Evolutionary conservation across 2,329 filamentous ascomycete genomes (phyloP).

Genomic region (Paraphaeosphaeria minitans): DNA sequence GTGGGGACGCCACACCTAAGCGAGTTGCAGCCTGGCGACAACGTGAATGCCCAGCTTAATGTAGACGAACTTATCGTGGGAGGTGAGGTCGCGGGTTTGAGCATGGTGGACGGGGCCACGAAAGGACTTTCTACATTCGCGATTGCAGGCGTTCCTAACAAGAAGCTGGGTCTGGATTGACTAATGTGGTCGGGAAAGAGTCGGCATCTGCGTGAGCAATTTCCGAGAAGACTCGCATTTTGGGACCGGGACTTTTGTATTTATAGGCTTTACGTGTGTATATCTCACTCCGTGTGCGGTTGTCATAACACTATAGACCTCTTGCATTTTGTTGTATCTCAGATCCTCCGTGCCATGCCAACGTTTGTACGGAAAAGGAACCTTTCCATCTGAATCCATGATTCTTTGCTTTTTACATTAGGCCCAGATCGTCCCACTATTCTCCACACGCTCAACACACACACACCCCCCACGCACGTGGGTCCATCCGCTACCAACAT

Average conservation of each 20-base stretch:
- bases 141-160: neutral
- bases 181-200: neutral
- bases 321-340: neutral
- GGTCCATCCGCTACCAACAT: neutral
- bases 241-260: neutral
- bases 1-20: constrained; percentile 32
- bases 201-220: neutral
- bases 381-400: neutral
- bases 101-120: neutral
- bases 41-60: constrained; percentile 12
- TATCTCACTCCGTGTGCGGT: too few relatives aligned
- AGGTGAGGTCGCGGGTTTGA: constrained; percentile 13
- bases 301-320: neutral
- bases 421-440: neutral
- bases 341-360: neutral
- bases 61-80: constrained; percentile 18
- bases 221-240: neutral
- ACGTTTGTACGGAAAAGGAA: neutral
- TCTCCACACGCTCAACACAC: neutral
- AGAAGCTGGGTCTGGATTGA: neutral
- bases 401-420: neutral
- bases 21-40: constrained; percentile 25
- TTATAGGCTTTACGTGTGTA: neutral
- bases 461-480: constrained; percentile 9
- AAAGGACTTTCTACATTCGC: neutral